phyloP scores from a whole-genome alignment of 2,329 filamentous ascomycete genomes.

The Colletotrichum sp. region DNA sequence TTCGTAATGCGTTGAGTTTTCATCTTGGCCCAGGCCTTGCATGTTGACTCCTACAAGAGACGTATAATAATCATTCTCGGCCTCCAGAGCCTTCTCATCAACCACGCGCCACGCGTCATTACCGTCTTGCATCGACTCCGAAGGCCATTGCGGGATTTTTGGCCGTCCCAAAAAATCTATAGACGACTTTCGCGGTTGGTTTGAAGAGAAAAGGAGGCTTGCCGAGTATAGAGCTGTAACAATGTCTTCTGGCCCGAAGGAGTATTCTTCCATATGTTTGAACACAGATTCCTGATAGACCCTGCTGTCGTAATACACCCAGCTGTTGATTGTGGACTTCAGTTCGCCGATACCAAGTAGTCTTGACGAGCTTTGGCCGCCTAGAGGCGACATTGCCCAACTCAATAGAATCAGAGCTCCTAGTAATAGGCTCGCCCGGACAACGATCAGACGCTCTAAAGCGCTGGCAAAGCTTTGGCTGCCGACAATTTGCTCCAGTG shows the following conservation, averaged over 20 bases:
- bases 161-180: background rate
- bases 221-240: background rate
- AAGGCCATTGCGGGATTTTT: background rate
- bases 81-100: background rate
- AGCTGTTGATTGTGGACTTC: background rate
- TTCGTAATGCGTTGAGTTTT: background rate
- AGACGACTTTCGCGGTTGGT: background rate
- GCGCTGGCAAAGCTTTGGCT: constrained; percentile 5
- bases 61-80: background rate
- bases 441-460: background rate
- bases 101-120: background rate
- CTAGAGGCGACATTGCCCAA: background rate
- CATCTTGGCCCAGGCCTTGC: background rate
- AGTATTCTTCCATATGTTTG: background rate
- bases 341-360: background rate
- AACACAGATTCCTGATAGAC: background rate
- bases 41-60: background rate
- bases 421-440: background rate
- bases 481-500: background rate
- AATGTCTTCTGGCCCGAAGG: background rate
- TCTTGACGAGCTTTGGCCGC: background rate
- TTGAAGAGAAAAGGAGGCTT: background rate
- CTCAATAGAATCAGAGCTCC: background rate
- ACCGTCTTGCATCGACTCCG: background rate
- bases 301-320: background rate